Percentiles rank a stretch among this genome's conserved stretches.
Evolutionary conservation across 2,329 filamentous ascomycete species (phyloP).

Genomic region (Colletotrichum lindemuthianum): DNA sequence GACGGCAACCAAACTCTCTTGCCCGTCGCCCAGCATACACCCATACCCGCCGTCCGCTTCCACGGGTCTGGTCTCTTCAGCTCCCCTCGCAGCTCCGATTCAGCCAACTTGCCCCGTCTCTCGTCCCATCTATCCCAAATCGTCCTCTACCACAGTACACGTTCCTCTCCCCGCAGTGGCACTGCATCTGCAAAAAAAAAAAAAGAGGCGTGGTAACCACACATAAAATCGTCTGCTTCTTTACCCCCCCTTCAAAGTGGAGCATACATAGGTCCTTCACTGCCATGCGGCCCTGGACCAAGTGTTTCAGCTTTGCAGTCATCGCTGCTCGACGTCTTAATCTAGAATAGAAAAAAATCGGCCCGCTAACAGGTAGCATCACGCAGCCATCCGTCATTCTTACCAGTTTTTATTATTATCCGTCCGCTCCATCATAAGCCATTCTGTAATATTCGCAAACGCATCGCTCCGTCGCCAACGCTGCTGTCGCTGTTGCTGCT

Average conservation of each 20-base stretch:
- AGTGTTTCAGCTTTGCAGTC: constrained; percentile 36
- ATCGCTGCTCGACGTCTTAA: constrained; percentile 18
- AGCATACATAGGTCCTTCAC: constrained; percentile 33
- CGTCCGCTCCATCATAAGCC: constrained; percentile 29
- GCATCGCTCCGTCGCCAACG: constrained; percentile 7
- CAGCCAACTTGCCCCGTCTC: constrained; percentile 13
- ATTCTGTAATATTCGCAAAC: constrained; percentile 33
- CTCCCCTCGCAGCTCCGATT: constrained; percentile 15
- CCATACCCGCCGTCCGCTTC: constrained; percentile 1
- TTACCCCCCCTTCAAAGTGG: constrained; percentile 30
- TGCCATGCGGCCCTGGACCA: constrained; percentile 36
- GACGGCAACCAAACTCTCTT: constrained; percentile 20
- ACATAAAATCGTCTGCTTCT: constrained; percentile 34
- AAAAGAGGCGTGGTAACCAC: constrained; percentile 25
- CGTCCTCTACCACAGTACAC: background rate
- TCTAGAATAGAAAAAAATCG: constrained; percentile 11
- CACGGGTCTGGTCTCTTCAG: constrained; percentile 10
- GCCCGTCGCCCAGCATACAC: no score
- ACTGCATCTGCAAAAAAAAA: constrained; percentile 9
- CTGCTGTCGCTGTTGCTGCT: background rate
- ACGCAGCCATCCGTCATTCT: constrained; percentile 35
- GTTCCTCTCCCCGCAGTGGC: constrained; percentile 13
- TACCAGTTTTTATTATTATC: background rate
- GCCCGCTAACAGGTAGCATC: constrained; percentile 24
- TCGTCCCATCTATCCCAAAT: background rate